Evolutionary conservation across 257 asterid genomes (phyloP).

Genomic region (Hygrophila difformis): DNA sequence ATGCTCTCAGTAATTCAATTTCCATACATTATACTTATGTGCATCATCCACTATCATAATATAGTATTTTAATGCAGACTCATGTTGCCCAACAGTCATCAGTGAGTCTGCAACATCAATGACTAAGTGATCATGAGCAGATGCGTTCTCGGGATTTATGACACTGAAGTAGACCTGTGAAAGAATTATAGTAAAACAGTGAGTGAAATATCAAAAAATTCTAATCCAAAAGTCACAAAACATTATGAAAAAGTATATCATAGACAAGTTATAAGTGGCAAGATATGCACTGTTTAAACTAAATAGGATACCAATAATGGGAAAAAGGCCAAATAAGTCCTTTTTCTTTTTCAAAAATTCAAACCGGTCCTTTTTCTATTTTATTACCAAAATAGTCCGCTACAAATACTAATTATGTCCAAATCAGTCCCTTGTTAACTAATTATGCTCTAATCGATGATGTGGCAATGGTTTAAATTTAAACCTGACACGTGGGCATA

Average conservation of each 20-base stretch:
- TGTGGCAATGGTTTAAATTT: no score
- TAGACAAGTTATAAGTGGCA: conserved; percentile 3
- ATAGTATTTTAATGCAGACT: conserved; percentile 58
- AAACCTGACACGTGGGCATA: no score
- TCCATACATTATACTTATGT: conserved; percentile 33
- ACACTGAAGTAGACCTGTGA: conserved; percentile 41
- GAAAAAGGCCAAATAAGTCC: no score
- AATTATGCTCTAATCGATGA: no score
- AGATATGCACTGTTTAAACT: neutral
- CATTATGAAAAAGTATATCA: conserved; percentile 4
- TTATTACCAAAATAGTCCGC: no score
- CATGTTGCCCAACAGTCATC: conserved; percentile 41
- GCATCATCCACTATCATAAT: conserved; percentile 43
- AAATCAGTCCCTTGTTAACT: no score
- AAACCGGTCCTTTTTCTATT: no score
- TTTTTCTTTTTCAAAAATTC: no score
- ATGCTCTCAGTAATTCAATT: no score
- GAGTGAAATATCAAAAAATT: conserved; percentile 11
- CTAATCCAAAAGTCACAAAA: conserved; percentile 12
- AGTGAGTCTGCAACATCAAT: conserved; percentile 59
- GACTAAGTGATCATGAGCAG: conserved; percentile 36
- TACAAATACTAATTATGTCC: no score
- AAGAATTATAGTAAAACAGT: conserved; percentile 18
- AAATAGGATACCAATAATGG: neutral
- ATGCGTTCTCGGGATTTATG: conserved; percentile 31